Evolutionary conservation across 192 early-diverging fungal genomes (phyloP), one percentile per base, ranked within the genome.

Genomic region (Coemansia pectinata): DNA sequence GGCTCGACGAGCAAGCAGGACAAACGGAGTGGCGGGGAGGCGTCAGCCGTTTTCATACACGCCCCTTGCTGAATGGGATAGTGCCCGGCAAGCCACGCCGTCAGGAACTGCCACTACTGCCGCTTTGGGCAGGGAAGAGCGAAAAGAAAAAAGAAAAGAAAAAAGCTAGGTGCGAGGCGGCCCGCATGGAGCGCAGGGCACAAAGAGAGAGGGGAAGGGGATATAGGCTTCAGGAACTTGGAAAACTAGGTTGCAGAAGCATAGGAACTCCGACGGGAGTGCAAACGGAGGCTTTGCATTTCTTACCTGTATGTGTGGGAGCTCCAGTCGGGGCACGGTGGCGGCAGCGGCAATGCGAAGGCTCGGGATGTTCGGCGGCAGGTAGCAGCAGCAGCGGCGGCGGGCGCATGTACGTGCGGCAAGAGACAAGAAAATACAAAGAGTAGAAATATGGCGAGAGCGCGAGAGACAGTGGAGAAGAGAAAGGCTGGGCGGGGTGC

Each of bases 41-140:
- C 55, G 55, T 58, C 55, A 58, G 55, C 55, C 55, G 55, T 58
- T 58, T 58, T 58, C 55, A 58, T 58, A 58, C 55, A 58, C 29
- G 55, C 55, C 55, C 55, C 55, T 58, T 58, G 55, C 55, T 58
- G 55, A 58, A 58, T 58, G 55, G 55, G 55, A 58, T 58, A 58
- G 55, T 58, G 55, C 55, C 55, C 55, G 55, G 55, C 55, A 58
- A 29, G 55, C 55, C 55, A 58, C 55, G 55, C 55, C 47, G 47
- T 21, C 47, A 48, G 47, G 47, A 48, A 31, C 55, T 33, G 31
- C 55, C 55, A 34, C 55, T 58, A 58, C 55, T 58, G 29, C 55
- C 55, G 29, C 55, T 33, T 31, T 33, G 15, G 27, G 27, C 47
- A 48, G 47, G 47, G 47, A 2, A 19, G 47, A 48, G 14, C 11